Evolutionary conservation across 116 monocot genomes (phyloP), one percentile per base, ranked within the genome.

Genomic region (Trichopus zeylanicus): DNA sequence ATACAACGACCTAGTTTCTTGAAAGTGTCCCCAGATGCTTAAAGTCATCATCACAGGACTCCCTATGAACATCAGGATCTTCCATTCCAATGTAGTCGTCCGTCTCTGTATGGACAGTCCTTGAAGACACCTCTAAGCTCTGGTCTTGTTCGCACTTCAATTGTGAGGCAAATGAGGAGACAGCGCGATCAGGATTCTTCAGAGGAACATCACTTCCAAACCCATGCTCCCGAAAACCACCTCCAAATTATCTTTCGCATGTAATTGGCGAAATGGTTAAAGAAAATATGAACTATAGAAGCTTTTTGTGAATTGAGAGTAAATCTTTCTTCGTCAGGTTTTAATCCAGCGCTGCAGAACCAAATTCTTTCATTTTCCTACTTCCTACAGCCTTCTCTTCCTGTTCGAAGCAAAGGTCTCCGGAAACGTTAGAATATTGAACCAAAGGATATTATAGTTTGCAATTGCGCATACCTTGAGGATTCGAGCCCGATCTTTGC

Each of bases 161-260:
- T 60, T 88, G 84, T 64, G 62, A 55, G 9, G 91, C 85, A 62
- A 88, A 98, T 5, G 98, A 91, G 12, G 98, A 98, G 12, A 98
- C 98, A 26, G 7, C 60, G 51, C 98, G 81, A 55, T 91, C 63
- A 19, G 65, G 70, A 66, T 88, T 74, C 76, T 88, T 98, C 29
- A 98, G 60, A 23, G 87, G 68, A 37, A 98, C 91, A 72, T 98
- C 98, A 71, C 78, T 98, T 26, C 91, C 91, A 54, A 98, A 71
- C 15, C 80, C 88, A 81, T 91, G 91, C 27, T 76, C 82, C 98
- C n/a, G n/a, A n/a, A n/a, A n/a, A n/a, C n/a, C n/a, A n/a, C n/a
- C n/a, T n/a, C n/a, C n/a, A n/a, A n/a, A n/a, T n/a, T n/a, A n/a
- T n/a, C n/a, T n/a, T n/a, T n/a, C n/a, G n/a, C n/a, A n/a, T 98